Evolutionary conservation across 2,329 filamentous ascomycete species (phyloP).

Genomic region (Helicocarpus griseus): DNA sequence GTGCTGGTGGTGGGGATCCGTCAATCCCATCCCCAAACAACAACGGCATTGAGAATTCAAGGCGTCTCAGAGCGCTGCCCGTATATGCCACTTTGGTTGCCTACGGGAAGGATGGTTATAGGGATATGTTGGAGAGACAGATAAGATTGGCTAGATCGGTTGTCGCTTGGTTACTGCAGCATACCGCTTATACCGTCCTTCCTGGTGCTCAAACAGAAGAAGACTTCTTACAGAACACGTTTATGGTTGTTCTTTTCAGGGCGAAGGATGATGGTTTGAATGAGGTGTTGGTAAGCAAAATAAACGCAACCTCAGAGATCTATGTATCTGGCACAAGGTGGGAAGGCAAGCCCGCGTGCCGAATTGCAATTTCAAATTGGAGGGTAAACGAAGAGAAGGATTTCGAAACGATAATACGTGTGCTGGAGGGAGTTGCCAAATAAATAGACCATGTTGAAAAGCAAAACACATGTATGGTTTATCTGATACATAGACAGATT

Average conservation of each 20-base stretch:
- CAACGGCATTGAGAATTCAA: conserved; percentile 81
- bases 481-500: background rate
- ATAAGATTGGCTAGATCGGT: conserved; percentile 60
- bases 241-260: conserved; percentile 67
- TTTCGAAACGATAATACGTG: conserved; percentile 51
- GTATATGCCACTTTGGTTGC: conserved; percentile 71
- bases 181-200: conserved; percentile 57
- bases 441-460: background rate
- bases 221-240: conserved; percentile 44
- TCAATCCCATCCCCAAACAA: conserved; percentile 71
- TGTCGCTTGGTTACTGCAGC: conserved; percentile 52
- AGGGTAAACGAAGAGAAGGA: conserved; percentile 61
- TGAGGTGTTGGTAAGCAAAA: conserved; percentile 53
- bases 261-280: conserved; percentile 60
- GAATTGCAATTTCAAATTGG: conserved; percentile 86
- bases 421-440: conserved; percentile 46
- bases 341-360: conserved; percentile 61
- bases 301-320: conserved; percentile 65
- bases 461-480: background rate
- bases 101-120: conserved; percentile 62
- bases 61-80: conserved; percentile 82
- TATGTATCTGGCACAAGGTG: conserved; percentile 78
- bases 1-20: conserved; percentile 25
- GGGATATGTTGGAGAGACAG: conserved; percentile 61
- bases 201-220: conserved; percentile 35